Conservation (phyloP, 805 yeast species). For the Ascoidea rubescens region DNA sequence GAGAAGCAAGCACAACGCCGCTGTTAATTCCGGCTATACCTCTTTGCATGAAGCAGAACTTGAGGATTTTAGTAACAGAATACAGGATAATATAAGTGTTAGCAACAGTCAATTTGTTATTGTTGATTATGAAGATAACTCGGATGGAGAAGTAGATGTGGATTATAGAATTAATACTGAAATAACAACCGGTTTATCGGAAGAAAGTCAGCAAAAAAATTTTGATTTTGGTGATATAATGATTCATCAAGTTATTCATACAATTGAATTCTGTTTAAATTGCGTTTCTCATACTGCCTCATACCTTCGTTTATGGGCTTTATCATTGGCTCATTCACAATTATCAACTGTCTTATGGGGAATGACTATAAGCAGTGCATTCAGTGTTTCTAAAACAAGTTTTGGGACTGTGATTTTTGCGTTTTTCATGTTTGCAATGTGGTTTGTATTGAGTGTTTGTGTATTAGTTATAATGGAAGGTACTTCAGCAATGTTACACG, state of each 20-base stretch:
- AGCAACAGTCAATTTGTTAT: conserved; percentile 20
- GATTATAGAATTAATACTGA: conserved; percentile 5
- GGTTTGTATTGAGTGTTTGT: conserved; percentile 87
- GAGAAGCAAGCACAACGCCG: conserved; percentile 39
- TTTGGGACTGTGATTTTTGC: conserved; percentile 57
- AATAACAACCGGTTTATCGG: conserved; percentile 18
- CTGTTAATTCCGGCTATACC: conserved; percentile 36
- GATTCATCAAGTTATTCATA: conserved; percentile 95
- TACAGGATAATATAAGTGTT: conserved; percentile 12
- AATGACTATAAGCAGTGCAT: conserved; percentile 81
- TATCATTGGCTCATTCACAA: conserved; percentile 94
- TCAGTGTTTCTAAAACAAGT: conserved; percentile 33
- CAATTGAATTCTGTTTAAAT: conserved; percentile 93
- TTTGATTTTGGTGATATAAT: conserved; percentile 84
- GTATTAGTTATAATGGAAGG: conserved; percentile 97
- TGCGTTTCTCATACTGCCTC: conserved; percentile 99
- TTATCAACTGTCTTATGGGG: conserved; percentile 90
- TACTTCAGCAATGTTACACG: conserved; percentile 96
- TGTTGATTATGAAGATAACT: conserved; percentile 13
- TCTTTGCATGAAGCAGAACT: conserved; percentile 29
- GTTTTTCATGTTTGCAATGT: conserved; percentile 77
- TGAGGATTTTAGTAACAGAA: conserved; percentile 12
- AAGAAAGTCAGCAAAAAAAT: conserved; percentile 37
- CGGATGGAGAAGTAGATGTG: conserved; percentile 16
- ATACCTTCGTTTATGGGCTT: conserved; percentile 90